Conservation (phyloP, 345 rosid species). For the Corchorus capsularis region DNA sequence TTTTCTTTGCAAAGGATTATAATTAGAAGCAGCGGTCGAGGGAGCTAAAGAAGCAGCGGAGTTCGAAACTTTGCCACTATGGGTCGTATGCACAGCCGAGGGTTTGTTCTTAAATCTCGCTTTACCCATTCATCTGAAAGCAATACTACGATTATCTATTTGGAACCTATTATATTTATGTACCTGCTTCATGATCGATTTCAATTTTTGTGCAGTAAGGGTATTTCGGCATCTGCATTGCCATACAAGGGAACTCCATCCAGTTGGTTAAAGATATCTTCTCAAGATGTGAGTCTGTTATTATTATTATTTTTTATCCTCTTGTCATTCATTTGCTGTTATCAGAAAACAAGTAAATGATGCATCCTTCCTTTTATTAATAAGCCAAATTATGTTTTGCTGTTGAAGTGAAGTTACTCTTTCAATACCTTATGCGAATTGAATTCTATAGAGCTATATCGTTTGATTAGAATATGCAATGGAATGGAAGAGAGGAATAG, state of each 20-base stretch:
- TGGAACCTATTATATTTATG: background rate
- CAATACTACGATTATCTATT: background rate
- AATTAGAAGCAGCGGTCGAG: background rate
- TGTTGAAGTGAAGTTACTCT: background rate
- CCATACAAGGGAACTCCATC: conserved; percentile 90
- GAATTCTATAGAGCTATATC: background rate
- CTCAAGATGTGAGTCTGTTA: conserved; percentile 50
- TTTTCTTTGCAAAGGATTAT: conserved; percentile 22
- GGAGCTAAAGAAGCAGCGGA: conserved; percentile 15
- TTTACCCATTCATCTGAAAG: background rate
- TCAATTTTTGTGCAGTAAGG: conserved; percentile 47
- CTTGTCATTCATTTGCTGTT: background rate
- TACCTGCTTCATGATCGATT: background rate
- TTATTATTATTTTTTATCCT: background rate
- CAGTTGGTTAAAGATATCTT: conserved; percentile 72
- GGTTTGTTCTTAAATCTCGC: conserved; percentile 34
- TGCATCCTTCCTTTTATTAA: too few relatives aligned
- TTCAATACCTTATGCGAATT: background rate
- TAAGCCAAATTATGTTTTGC: background rate
- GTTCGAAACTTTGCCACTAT: conserved; percentile 35
- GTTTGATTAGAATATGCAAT: background rate
- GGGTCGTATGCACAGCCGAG: conserved; percentile 92
- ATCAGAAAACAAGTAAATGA: background rate
- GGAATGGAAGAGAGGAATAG: background rate
- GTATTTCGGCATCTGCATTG: conserved; percentile 84